These are phyloP conservation scores for Cystobasidium sp. DNA, from an alignment of 1,284 basidiomycete genomes.

Conservation along the genomic window DNA sequence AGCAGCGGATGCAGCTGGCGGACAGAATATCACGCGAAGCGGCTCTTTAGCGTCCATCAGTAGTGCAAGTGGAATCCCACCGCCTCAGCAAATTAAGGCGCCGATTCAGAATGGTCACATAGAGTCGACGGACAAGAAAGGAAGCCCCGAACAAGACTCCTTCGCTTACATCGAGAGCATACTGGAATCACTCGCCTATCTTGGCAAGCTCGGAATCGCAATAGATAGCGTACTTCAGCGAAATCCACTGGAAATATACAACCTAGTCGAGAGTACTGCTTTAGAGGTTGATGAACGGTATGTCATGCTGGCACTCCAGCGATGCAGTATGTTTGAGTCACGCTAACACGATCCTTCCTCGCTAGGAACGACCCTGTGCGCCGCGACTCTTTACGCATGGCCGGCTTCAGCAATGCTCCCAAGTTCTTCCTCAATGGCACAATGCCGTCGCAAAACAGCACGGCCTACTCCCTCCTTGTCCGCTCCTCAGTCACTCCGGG, in stretches of 20 bases:
- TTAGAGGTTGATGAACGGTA: constrained; percentile 85
- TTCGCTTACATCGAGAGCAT: constrained; percentile 94
- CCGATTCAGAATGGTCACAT: neutral
- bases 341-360: neutral
- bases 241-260: constrained; percentile 80
- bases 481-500: constrained; percentile 17
- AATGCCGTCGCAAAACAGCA: constrained; percentile 12
- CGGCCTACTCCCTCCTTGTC: constrained; percentile 42
- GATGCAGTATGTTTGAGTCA: neutral
- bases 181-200: constrained; percentile 84
- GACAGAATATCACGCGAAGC: constrained; percentile 4
- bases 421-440: constrained; percentile 29
- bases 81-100: neutral
- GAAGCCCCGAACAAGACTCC: constrained; percentile 87
- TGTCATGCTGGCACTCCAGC: neutral
- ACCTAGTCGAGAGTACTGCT: constrained; percentile 82
- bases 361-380: constrained; percentile 47
- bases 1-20: neutral
- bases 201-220: constrained; percentile 84
- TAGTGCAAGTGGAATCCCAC: neutral
- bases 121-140: constrained; percentile 25
- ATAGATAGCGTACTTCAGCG: constrained; percentile 85
- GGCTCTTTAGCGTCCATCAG: constrained; percentile 12
- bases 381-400: constrained; percentile 10
- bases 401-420: constrained; percentile 13